phyloP scores from a whole-genome alignment of 305 asterid genomes.

The Solanum hybrid region DNA sequence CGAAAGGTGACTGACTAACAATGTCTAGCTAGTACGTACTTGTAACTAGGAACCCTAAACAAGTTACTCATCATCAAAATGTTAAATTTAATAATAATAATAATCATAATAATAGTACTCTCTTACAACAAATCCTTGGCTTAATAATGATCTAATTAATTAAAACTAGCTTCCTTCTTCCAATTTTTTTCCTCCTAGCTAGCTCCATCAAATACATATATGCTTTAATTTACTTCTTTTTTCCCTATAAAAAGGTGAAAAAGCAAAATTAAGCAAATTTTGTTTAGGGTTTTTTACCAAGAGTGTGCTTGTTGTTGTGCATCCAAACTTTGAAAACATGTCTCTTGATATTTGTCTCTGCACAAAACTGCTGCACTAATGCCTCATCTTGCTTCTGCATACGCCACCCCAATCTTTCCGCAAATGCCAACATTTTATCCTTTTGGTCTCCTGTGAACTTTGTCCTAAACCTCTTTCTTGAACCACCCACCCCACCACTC shows the following conservation, averaged over 20 bases:
- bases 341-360: conserved; percentile 38
- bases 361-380: conserved; percentile 45
- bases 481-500: conserved; percentile 7
- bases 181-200: background rate
- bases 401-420: conserved; percentile 50
- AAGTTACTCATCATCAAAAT: background rate
- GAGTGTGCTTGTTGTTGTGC: conserved; percentile 69
- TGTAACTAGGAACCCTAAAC: background rate
- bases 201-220: background rate
- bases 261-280: background rate
- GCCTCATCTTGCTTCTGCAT: conserved; percentile 65
- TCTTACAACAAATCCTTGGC: conserved; percentile 4
- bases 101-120: background rate
- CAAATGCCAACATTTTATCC: conserved; percentile 52
- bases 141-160: background rate
- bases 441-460: conserved; percentile 56
- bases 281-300: conserved; percentile 33
- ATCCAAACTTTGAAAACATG: conserved; percentile 77
- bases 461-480: conserved; percentile 50
- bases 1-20: background rate
- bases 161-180: background rate
- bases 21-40: background rate
- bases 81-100: background rate
- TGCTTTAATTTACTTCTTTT: background rate
- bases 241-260: background rate